These are phyloP conservation scores for Calycina herbarum DNA, from an alignment of 2,329 filamentous ascomycete genomes.

Conservation along the genomic window DNA sequence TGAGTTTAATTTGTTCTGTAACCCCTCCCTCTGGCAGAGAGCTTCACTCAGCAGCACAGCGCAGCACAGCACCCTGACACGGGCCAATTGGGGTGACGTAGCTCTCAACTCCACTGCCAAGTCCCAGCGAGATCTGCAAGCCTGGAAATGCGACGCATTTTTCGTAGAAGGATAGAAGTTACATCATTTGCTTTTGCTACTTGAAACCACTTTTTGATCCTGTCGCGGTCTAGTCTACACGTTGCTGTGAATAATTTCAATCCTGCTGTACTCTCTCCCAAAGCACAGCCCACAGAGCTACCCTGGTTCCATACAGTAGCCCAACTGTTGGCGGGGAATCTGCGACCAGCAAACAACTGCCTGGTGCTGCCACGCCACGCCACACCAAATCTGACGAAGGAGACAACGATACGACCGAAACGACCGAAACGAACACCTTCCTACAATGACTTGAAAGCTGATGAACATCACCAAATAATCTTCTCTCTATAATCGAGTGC, in stretches of 20 bases:
- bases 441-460: background rate
- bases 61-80: background rate
- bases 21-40: background rate
- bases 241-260: background rate
- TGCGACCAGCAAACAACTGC: background rate
- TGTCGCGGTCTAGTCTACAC: background rate
- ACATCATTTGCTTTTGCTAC: background rate
- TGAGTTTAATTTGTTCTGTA: background rate
- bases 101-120: too few relatives aligned
- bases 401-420: background rate
- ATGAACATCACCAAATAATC: background rate
- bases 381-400: background rate
- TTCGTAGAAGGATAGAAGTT: background rate
- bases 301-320: background rate
- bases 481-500: conserved; percentile 9
- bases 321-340: background rate
- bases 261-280: background rate
- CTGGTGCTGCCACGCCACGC: background rate
- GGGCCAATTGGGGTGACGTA: background rate
- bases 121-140: background rate
- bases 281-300: background rate
- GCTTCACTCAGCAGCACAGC: background rate
- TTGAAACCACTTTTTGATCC: background rate
- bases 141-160: background rate
- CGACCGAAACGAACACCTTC: background rate